Conservation (phyloP, 164 flowering plant species). For the Piper betle region DNA sequence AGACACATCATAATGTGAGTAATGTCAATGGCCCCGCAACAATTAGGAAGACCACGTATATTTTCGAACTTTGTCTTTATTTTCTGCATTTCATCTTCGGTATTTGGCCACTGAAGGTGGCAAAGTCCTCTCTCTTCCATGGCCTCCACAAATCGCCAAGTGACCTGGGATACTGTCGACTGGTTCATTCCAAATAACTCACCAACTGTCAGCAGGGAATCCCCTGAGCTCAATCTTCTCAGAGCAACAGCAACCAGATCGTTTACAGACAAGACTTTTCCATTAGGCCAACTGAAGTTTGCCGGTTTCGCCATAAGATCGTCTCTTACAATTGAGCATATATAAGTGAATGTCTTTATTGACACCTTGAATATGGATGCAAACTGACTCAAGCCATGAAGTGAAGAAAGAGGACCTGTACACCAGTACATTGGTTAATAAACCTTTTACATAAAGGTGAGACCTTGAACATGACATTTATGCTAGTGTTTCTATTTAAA, state of each 20-base stretch:
- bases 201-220: slow-evolving; percentile 45
- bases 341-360: slow-evolving; percentile 62
- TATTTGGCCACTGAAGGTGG: slow-evolving; percentile 70
- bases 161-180: slow-evolving; percentile 66
- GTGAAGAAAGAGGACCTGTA: slow-evolving; percentile 36
- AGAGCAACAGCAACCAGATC: slow-evolving; percentile 81
- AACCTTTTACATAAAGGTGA: too few relatives aligned
- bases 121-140: slow-evolving; percentile 64
- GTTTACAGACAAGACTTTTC: slow-evolving; percentile 32
- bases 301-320: slow-evolving; percentile 39
- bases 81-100: slow-evolving; percentile 39
- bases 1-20: slow-evolving; percentile 66
- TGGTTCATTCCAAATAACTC: slow-evolving; percentile 58
- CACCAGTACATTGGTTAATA: neutral
- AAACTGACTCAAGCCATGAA: slow-evolving; percentile 32
- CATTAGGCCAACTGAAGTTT: slow-evolving; percentile 29
- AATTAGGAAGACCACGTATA: slow-evolving; percentile 74
- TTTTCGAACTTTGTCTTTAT: slow-evolving; percentile 58
- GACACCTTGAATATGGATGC: slow-evolving; percentile 53
- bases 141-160: slow-evolving; percentile 80
- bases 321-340: slow-evolving; percentile 67
- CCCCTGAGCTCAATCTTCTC: slow-evolving; percentile 73
- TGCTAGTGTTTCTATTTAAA: too few relatives aligned
- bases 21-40: slow-evolving; percentile 73
- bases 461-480: too few relatives aligned